phyloP scores from a whole-genome alignment of 129 eudicot species.

The Pittosporum tobira region DNA sequence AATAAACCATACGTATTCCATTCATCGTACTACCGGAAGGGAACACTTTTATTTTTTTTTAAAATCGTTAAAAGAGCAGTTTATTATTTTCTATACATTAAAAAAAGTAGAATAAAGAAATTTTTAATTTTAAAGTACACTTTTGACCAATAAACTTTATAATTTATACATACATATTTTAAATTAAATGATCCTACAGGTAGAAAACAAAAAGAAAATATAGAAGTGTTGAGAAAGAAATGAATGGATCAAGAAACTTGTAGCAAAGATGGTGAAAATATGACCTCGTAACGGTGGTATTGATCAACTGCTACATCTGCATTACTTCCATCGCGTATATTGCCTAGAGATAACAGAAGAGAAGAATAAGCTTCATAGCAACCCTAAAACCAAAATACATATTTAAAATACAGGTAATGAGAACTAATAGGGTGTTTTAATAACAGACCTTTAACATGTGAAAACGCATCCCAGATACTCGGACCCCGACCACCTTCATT shows the following conservation, averaged over 20 bases:
- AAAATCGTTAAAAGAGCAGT: no score
- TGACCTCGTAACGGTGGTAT: slow-evolving; percentile 75
- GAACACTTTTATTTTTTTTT: no score
- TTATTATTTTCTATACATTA: no score
- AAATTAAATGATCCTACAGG: background rate
- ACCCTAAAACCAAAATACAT: slow-evolving; percentile 5
- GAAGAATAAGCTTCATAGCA: slow-evolving; percentile 8
- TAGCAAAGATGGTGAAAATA: background rate
- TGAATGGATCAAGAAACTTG: slow-evolving; percentile 5
- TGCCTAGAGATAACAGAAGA: slow-evolving; percentile 35
- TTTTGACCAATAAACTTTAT: no score
- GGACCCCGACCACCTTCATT: slow-evolving; percentile 68
- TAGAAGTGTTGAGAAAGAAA: background rate
- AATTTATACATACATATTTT: no score
- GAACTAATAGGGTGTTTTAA: background rate
- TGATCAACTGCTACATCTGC: slow-evolving; percentile 70
- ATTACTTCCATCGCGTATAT: slow-evolving; percentile 52
- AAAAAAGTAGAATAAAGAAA: no score
- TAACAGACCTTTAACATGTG: slow-evolving; percentile 37
- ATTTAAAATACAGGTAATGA: slow-evolving; percentile 3
- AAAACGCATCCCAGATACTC: slow-evolving; percentile 65
- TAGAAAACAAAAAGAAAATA: background rate
- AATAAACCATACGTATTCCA: no score
- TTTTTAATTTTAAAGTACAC: no score
- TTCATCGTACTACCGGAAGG: no score